Evolutionary conservation across 1,139 yeast genomes (phyloP), one percentile per base, ranked within the genome.

Genomic region (Kurtzmaniella natalensis): DNA sequence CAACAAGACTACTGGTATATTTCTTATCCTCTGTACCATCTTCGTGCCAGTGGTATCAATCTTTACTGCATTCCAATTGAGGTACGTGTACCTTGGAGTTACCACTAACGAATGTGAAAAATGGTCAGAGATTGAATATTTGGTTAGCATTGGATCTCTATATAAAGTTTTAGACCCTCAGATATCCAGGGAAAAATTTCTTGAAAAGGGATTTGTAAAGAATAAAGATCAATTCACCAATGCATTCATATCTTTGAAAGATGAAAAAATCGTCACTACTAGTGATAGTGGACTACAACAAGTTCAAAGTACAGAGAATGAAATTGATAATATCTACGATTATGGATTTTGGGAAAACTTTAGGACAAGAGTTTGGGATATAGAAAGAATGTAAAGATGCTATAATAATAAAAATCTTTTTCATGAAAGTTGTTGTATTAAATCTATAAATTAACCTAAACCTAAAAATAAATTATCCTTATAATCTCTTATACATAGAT

Each of bases 41-140:
- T 72, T 86, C 39, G 59, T 70, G 8, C 51, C 80, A 0, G 62
- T 87, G 8, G 70, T 80, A 8, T 44, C 59, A 0, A 63, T 78
- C 30, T 89, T 89, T 53, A 51, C 79, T 0, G 59, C 55, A 1
- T 72, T 83, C 42, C 95, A 86, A 44, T 27, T 82, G 16, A 59
- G 76, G 36, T 73, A 79, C 48, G 61, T 86, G 3, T 78, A 76
- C 45, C 66, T 80, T 26, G 98, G 98, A 0, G 83, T 83, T 45
- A 88, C 97, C n/a, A 87, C 96, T 2, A 89, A 85, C 51, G 98
- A 92, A 57, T 65, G 79, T 8, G 77, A 71, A 33, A 92, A 92
- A 55, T 92, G 97, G 97, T 77, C 70, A 18, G 79, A 73, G 15
- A 68, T 92, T 9, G 79, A 81, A 37, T 72, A 77, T 32, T 65